These are phyloP conservation scores for Sclerotinia minor DNA, from an alignment of 2,329 filamentous ascomycete species.

Conservation along the genomic window DNA sequence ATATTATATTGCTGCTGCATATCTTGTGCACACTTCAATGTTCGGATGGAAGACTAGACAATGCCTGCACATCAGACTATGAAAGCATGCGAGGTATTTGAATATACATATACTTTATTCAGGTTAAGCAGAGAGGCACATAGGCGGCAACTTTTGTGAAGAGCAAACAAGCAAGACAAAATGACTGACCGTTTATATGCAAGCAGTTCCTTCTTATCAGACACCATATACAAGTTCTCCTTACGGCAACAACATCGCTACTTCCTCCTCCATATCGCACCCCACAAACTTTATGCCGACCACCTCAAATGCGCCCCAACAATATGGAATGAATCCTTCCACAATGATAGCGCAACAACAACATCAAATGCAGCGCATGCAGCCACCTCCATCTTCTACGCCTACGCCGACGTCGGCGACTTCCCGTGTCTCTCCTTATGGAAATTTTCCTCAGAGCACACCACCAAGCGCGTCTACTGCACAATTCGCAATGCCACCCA, in stretches of 20 bases:
- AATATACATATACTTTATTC: conserved; percentile 6
- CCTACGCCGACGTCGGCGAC: conserved; percentile 34
- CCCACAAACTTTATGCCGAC: conserved; percentile 60
- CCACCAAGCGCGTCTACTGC: conserved; percentile 38
- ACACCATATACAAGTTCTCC: conserved; percentile 58
- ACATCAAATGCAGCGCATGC: conserved; percentile 39
- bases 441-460: conserved; percentile 34
- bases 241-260: conserved; percentile 48
- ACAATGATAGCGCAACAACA: conserved; percentile 50
- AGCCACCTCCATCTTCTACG: conserved; percentile 39
- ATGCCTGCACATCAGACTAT: not conserved
- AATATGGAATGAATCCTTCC: conserved; percentile 44
- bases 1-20: conserved; percentile 16
- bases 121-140: conserved; percentile 8
- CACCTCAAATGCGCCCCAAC: conserved; percentile 47
- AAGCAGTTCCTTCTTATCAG: conserved; percentile 55
- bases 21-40: conserved; percentile 8
- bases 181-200: conserved; percentile 38
- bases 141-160: conserved; percentile 18
- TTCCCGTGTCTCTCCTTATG: conserved; percentile 38
- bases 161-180: conserved; percentile 28
- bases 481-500: conserved; percentile 48
- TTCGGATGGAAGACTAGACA: not conserved
- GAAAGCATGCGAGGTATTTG: conserved; percentile 9
- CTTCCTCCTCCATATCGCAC: conserved; percentile 46